Evolutionary conservation across 2,329 filamentous ascomycete genomes (phyloP).

Genomic region (Curvularia sp.): DNA sequence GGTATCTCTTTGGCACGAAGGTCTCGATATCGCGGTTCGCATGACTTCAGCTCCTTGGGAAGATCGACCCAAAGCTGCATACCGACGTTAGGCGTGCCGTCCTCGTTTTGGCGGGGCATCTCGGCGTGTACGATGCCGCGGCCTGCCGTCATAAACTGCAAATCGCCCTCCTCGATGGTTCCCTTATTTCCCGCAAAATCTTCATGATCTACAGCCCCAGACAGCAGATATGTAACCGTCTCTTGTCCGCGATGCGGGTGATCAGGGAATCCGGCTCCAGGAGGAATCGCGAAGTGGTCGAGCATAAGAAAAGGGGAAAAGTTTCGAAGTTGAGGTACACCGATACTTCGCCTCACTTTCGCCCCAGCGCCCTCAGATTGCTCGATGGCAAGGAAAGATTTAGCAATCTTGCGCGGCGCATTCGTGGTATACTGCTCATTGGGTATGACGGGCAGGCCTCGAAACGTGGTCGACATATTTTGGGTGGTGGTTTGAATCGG

Average conservation of each 20-base stretch:
- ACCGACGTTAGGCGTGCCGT: slow-evolving; percentile 80
- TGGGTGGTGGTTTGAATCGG: slow-evolving; percentile 34
- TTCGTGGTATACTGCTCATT: slow-evolving; percentile 49
- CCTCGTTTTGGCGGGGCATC: slow-evolving; percentile 82
- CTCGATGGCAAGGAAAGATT: slow-evolving; percentile 83
- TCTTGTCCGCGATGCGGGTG: slow-evolving; percentile 85
- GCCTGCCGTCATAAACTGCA: slow-evolving; percentile 98
- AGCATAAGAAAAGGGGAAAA: slow-evolving; percentile 96
- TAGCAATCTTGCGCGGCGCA: slow-evolving; percentile 74
- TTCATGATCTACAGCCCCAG: slow-evolving; percentile 86
- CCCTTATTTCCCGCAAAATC: slow-evolving; percentile 88
- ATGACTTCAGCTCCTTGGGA: slow-evolving; percentile 79
- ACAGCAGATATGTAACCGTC: slow-evolving; percentile 87
- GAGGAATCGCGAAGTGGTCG: slow-evolving; percentile 81
- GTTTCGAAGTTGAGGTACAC: slow-evolving; percentile 81
- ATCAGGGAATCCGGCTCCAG: slow-evolving; percentile 88
- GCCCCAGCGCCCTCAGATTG: slow-evolving; percentile 90
- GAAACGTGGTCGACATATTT: slow-evolving; percentile 51
- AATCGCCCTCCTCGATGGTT: slow-evolving; percentile 82
- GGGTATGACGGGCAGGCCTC: slow-evolving; percentile 58
- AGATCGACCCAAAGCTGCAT: slow-evolving; percentile 97
- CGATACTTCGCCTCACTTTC: slow-evolving; percentile 83
- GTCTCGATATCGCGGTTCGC: slow-evolving; percentile 92
- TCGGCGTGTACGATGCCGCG: slow-evolving; percentile 92
- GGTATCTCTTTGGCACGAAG: slow-evolving; percentile 82